Evolutionary conservation across 495 filamentous ascomycete genomes (phyloP), one percentile per base, ranked within the genome.

Genomic region (Podospora pseudoanserina): DNA sequence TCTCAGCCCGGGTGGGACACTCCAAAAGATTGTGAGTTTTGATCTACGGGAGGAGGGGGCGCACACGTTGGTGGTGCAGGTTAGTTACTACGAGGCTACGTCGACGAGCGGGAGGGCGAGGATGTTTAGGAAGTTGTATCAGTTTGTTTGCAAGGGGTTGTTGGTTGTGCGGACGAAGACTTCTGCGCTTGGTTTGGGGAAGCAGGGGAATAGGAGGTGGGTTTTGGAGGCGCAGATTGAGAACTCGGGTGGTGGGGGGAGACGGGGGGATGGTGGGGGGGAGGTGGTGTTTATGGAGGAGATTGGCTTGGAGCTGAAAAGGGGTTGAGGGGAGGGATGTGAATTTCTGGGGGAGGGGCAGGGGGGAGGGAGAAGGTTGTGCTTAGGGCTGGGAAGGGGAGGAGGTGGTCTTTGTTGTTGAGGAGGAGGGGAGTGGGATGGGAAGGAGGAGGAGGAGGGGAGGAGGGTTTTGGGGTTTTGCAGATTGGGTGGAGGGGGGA

Each of bases 81-180:
- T 99, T 44, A 93, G 90, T 62, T 99, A 99, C 78, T 92, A 89
- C 39, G 86, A 90, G 67, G 83, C 84, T 2, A 86, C 86, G 54
- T 86, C 87, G 32, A 87, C 86, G 27, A 86, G 86, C 65, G 91
- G 89, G 39, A 85, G 92, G 54, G 88, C 90, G 27, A 83, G 96
- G 68, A 97, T 92, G 15, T 99, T 98, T 76, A 82, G 94, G 70
- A 99, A 99, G 78, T 79, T 99, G 68, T 99, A 99, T 77, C 96
- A 98, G 78, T 99, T 99, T 74, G 89, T 94, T 26, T 94, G 93
- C 60, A 92, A 94, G 78, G 88, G 90, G 65, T 91, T 92, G 71
- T 80, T 99, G 67, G 91, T 93, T 65, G 94, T 99, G 26, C 82
- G 95, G 66, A 97, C 95, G 0, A 99, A 99, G 75, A 85, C 90